Base-by-base conservation (phyloP, 164 flowering plant genomes). In the Taxillus chinensis region DNA sequence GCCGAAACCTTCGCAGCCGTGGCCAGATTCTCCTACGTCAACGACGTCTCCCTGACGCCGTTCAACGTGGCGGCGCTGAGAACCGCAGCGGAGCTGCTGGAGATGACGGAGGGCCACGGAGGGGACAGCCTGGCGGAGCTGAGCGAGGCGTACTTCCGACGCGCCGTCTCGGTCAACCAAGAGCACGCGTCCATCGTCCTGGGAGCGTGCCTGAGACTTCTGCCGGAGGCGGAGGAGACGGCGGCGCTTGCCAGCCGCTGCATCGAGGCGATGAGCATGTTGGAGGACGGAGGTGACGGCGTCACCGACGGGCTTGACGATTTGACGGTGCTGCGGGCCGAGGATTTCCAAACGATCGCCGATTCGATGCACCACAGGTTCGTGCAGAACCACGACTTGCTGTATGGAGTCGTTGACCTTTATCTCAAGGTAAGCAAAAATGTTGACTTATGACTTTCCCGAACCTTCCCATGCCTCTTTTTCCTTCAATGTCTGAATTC, bases 221-320 rank as follows among this genome's bases (percentile, higher is more conserved):
- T 92, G 13, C 98, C 96, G 0, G 95, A 85, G 73, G 82, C 89
- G 0, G 98, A 89, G 67, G 73, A 73, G 54, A 64, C 75, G 61
- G 85, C 87, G 62, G 72, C 41, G 46, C 67, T 89, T 4, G 79
- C 68, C 41, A 82, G 86, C 57, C 72, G 87, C 13, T 84, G 98
- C 57, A 60, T 86, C 2, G 87, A 82, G 46, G 84, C 81, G 48
- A 55, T 83, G 39, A 62, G 59, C 38, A 46, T 52, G 56, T 53
- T 50, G 65, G 71, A 59, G 11, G 75, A 62, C 8, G 73, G 60
- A 10, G 72, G 67, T 60, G 73, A 68, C 39, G 73, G 69, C 39
- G 9, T 54, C 40, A 45, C 27, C 11, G 57, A 59, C n/a, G 73
- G 67, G 61, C 39, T 83, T 10, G 80, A 76, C 41, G 88, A 66